Evolutionary conservation across 495 filamentous ascomycete genomes (phyloP).

Genomic region (Penicillium steckii): DNA sequence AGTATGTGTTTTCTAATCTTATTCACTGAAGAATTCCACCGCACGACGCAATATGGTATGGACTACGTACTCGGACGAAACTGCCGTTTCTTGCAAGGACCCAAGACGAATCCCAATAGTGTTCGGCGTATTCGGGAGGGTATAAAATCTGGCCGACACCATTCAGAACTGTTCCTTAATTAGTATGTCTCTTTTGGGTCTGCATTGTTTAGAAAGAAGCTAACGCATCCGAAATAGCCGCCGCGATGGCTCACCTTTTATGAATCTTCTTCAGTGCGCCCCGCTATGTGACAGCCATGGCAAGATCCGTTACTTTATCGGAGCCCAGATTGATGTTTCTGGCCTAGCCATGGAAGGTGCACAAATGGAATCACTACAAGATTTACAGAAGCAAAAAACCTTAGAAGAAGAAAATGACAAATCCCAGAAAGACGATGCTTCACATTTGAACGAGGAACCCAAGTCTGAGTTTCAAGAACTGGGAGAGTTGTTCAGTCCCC

Average conservation of each 20-base stretch:
- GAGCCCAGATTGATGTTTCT: constrained; percentile 57
- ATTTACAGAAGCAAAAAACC: constrained; percentile 18
- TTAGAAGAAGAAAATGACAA: constrained; percentile 9
- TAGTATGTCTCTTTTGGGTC: constrained; percentile 46
- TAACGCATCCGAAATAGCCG: constrained; percentile 32
- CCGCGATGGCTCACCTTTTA: constrained; percentile 61
- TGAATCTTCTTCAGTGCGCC: constrained; percentile 61
- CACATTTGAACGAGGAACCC: neutral
- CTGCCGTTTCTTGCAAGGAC: constrained; percentile 61
- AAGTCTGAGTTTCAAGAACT: constrained; percentile 52
- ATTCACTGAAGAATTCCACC: constrained; percentile 4
- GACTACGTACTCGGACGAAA: constrained; percentile 59
- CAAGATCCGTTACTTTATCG: constrained; percentile 47
- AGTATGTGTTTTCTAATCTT: constrained; percentile 50
- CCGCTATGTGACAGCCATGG: constrained; percentile 59
- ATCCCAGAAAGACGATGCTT: neutral
- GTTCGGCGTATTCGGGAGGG: constrained; percentile 56
- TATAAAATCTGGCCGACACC: constrained; percentile 56
- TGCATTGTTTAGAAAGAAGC: neutral
- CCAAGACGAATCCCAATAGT: constrained; percentile 49
- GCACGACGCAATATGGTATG: constrained; percentile 60
- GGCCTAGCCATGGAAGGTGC: constrained; percentile 53
- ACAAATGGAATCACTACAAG: constrained; percentile 53
- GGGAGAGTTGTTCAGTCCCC: constrained; percentile 54
- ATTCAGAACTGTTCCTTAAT: constrained; percentile 67